Evolutionary conservation across 345 rosid species (phyloP), one percentile per base, ranked within the genome.

Genomic region (Brassica juncea): DNA sequence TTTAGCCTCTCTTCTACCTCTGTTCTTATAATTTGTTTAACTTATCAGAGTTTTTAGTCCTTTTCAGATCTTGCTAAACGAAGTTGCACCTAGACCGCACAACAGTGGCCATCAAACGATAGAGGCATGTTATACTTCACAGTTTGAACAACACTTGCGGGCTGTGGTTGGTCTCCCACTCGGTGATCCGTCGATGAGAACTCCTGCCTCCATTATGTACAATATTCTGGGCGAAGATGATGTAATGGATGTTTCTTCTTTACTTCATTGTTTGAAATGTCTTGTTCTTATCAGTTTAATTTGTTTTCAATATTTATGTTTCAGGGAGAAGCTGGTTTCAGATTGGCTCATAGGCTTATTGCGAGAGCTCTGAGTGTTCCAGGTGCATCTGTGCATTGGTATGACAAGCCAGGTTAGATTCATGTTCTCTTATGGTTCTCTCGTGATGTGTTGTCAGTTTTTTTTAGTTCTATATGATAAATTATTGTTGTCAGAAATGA

Each of bases 61-160:
- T 64, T 63, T 32, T 49, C 82, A 95, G 99, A 88, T 95, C 71
- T 75, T 49, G 55, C 84, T 95, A 32, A 95, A 95, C 84, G 99
- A 95, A 85, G 99, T 95, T 64, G 99, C 99, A 37, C 97, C 98
- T 2, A 90, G 99, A 86, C 94, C 97, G 77, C 98, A 95, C 82
- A 95, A 95, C 79, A 93, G 99, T 64, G 99, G 99, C 65, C 99
- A 95, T 83, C 97, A 95, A 82, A 93, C 99, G 14, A 95, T 95
- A 65, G 98, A 95, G 82, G 76, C 94, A 21, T 95, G 98, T 87
- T 91, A 86, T 80, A 93, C 99, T 77, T 95, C 98, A 60, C 98
- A 95, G 80, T 95, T 55, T 81, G 95, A 95, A 68, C 98, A 95
- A 57, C 99, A 93, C 81, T 84, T 95, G 82, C 87, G 97, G 59